Percentiles rank a stretch among this genome's conserved stretches.
Conservation (phyloP, 371 early-diverging fungal genomes). For the Batrachochytrium dendrobatidis region DNA sequence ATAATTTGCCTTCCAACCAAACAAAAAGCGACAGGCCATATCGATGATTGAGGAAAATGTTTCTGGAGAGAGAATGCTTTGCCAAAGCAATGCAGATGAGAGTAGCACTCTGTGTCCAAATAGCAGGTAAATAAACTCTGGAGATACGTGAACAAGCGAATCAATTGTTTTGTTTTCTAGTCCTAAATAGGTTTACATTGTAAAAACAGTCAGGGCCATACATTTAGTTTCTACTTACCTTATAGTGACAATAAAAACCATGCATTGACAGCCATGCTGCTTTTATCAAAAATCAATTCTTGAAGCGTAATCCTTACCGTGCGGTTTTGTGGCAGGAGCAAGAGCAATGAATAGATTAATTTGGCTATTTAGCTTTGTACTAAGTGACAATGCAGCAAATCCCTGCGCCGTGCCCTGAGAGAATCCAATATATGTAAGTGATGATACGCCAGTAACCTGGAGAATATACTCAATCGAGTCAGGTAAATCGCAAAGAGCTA, state of each 20-base stretch:
- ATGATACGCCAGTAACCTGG: slow-evolving; percentile 62
- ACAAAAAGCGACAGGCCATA: slow-evolving; percentile 61
- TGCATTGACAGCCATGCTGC: too few species aligned
- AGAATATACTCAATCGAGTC: slow-evolving; percentile 79
- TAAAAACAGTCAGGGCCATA: neutral
- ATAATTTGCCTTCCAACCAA: slow-evolving; percentile 75
- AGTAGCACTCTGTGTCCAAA: slow-evolving; percentile 82
- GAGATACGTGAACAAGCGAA: slow-evolving; percentile 77
- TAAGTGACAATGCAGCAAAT: slow-evolving; percentile 83
- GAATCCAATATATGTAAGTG: slow-evolving; percentile 89
- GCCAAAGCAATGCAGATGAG: slow-evolving; percentile 80
- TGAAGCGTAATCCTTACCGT: slow-evolving; percentile 22
- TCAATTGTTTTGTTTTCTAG: slow-evolving; percentile 74
- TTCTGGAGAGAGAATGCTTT: slow-evolving; percentile 60
- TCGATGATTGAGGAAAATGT: slow-evolving; percentile 77
- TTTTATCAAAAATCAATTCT: too few species aligned
- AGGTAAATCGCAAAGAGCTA: slow-evolving; percentile 81
- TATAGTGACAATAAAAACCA: too few species aligned
- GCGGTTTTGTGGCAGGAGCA: slow-evolving; percentile 88
- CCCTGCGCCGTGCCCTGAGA: slow-evolving; percentile 91
- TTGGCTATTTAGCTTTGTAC: slow-evolving; percentile 67
- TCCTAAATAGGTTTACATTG: slow-evolving; percentile 27
- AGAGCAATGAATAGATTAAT: slow-evolving; percentile 83
- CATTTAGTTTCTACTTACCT: too few species aligned
- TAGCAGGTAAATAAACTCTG: slow-evolving; percentile 82